Evolutionary conservation across 495 filamentous ascomycete genomes (phyloP).

Genomic region (Aspergillus incahuasiensis): DNA sequence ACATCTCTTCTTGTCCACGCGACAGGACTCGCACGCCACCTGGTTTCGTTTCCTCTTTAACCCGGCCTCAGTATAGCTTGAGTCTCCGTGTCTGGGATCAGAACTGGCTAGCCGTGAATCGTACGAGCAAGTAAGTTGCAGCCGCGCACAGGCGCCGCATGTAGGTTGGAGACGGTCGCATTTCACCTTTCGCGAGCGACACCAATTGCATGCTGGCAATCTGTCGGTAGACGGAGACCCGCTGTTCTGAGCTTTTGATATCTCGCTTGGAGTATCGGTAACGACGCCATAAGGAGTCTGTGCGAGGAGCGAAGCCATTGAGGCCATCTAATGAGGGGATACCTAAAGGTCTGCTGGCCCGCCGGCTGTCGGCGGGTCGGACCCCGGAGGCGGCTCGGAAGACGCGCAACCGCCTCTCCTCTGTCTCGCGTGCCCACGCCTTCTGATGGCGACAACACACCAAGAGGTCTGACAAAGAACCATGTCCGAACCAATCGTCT

Average conservation of each 20-base stretch:
- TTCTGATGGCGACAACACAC: too few relatives aligned
- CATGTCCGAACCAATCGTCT: too few relatives aligned
- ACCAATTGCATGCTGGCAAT: background rate
- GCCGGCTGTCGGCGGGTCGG: too few relatives aligned
- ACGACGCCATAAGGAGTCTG: too few relatives aligned
- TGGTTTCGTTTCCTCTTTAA: background rate
- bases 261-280: too few relatives aligned
- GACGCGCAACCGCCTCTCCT: too few relatives aligned
- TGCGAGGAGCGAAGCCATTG: too few relatives aligned
- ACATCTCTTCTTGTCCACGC: background rate
- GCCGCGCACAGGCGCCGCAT: background rate
- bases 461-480: too few relatives aligned
- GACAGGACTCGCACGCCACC: background rate
- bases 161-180: background rate
- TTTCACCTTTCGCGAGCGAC: background rate
- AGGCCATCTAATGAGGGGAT: too few relatives aligned
- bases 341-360: too few relatives aligned
- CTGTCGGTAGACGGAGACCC: background rate
- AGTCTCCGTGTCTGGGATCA: background rate
- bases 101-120: background rate
- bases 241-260: background rate
- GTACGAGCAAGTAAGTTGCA: background rate
- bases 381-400: too few relatives aligned
- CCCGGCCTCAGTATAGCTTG: background rate
- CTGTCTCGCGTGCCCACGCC: too few relatives aligned